Base-by-base conservation (phyloP, 2,329 filamentous ascomycete species). In the Colletotrichum sansevieriae region DNA sequence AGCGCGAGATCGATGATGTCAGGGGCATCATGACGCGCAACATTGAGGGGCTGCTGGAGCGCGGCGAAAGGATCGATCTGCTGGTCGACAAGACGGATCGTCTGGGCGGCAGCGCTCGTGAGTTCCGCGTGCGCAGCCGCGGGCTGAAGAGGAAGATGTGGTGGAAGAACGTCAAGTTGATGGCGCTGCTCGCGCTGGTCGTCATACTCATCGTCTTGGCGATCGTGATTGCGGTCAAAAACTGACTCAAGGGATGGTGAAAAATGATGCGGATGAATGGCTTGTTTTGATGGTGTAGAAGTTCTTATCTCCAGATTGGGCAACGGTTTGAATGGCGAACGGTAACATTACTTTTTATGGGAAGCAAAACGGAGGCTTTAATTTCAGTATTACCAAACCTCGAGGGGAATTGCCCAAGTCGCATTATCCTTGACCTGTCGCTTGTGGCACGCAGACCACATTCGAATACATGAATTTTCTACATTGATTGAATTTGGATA, bases 131-230 rank as follows among this genome's bases (percentile, higher is more conserved):
- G 18, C 87, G 95, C 73, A 97, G 92, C 78, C 85, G 94, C 29
- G 94, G 94, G 1, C 80, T 99, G 74, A 92, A 96, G 83, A 88
- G 97, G 77, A 88, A 91, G 81, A 98, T 99, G 96, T 99, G 96
- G 96, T 98, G 95, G 95, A 98, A 98, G 90, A 98, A 99, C 79
- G 88, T 97, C 52, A 97, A 97, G 83, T 82, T 99, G 73, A 97
- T 98, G 94, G 91, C 88, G 7, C 80, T 99, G 74, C 77, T 95
- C 70, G 84, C 81, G 4, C 76, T 98, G 51, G 93, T 95, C 2
- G 81, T 96, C 29, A 77, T 84, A 51, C 76, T 90, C 71, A 87
- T 90, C 72, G 73, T 89, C 52, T 73, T 87, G 72, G 82, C 84
- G n/a, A 85, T 88, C 66, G 81, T 88, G 33, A 82, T 88, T 68